Evolutionary conservation across 192 early-diverging fungal genomes (phyloP).

Genomic region (Lunasporangiospora selenospora): DNA sequence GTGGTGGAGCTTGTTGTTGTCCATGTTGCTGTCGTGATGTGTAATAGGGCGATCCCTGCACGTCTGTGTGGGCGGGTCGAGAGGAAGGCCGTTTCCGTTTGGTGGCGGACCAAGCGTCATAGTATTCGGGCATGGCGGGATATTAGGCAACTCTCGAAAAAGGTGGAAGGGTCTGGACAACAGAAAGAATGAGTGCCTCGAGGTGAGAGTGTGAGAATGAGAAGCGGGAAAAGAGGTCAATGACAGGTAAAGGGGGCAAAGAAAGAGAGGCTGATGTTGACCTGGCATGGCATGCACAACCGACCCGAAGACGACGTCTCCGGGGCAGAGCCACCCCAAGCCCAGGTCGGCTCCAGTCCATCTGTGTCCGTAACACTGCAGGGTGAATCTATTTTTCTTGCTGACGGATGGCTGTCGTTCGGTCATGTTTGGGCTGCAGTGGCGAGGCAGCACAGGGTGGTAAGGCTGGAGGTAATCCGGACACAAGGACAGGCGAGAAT

Average conservation of each 20-base stretch:
- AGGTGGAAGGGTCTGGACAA: neutral
- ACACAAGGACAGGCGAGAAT: neutral
- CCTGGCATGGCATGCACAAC: too few relatives aligned
- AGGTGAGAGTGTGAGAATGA: neutral
- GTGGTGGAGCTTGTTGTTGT: neutral
- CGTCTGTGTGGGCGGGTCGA: neutral
- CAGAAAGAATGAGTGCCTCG: neutral
- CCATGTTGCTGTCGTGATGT: conserved; percentile 5
- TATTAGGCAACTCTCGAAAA: neutral
- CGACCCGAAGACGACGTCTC: too few relatives aligned
- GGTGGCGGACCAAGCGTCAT: conserved; percentile 41
- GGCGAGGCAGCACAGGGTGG: neutral
- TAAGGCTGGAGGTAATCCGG: neutral
- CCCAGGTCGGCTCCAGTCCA: too few relatives aligned
- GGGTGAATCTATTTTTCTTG: too few relatives aligned
- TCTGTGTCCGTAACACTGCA: too few relatives aligned
- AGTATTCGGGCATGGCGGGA: conserved; percentile 23
- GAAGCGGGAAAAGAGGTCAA: neutral
- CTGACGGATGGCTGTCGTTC: too few relatives aligned
- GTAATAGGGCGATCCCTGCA: conserved; percentile 6
- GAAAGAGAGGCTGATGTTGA: too few relatives aligned
- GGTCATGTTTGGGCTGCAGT: too few relatives aligned
- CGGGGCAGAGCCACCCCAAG: too few relatives aligned
- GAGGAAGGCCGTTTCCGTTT: conserved; percentile 19
- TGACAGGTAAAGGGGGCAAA: neutral